Base-by-base conservation (phyloP, 805 yeast species). In the Saturnispora serradocipensis region DNA sequence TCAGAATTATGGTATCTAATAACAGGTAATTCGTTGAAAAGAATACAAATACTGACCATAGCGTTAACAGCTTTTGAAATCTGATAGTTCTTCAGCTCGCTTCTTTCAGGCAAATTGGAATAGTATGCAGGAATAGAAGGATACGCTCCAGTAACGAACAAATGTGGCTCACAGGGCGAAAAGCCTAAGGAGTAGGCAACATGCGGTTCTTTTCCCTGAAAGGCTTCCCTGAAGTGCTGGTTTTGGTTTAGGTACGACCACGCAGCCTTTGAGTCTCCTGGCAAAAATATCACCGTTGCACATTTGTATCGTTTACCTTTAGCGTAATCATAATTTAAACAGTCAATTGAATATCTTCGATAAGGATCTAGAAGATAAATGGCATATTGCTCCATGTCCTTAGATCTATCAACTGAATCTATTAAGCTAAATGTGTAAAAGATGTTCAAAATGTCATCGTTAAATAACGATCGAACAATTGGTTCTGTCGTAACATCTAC, bases 11-110 rank as follows among this genome's bases (percentile, higher is more conserved):
- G 83, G 67, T 80, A 87, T 58, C 99, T 74, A 20, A 93, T 79
- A 43, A 85, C 77, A 2, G 99, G 99, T 59, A 85, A 87, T 61
- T 90, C 97, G 13, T 95, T 95, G 1, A 93, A 81, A 9, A 85
- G 62, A 7, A 86, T 78, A 72, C 95, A 86, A 24, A 88, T 59
- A 57, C 83, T 80, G 30, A 88, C 80, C 57, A 93, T 71, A 22
- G 88, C 66, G 39, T 77, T 70, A 1, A 91, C 88, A 0, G 86
- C 78, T 48, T 67, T 67, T 18, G 74, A 69, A 15, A 88, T 72
- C 52, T 84, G 84, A 32, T 71, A 72, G 20, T 76, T 72, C 35
- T 81, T 84, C 36, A 69, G 64, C 59, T 93, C 88, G 49, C 75
- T 72, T 28, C 71, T 71, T 61, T 82, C 84, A 5, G 52, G 36